These are phyloP conservation scores for Fusarium burgessii DNA, from an alignment of 2,329 filamentous ascomycete species.

Conservation along the genomic window DNA sequence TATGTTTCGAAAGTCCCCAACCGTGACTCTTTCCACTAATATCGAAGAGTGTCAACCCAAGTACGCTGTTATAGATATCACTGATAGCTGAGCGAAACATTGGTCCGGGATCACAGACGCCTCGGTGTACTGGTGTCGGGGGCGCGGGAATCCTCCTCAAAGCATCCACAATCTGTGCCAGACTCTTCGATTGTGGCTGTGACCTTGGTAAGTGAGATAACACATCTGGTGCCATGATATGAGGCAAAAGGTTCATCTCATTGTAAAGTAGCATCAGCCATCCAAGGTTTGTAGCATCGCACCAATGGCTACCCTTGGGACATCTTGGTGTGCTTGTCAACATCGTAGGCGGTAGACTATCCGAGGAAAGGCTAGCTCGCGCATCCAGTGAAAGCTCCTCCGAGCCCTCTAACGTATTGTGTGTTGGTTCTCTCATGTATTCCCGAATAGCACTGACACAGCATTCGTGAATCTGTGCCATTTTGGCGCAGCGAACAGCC, in stretches of 20 bases:
- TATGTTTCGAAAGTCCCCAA: conserved; percentile 61
- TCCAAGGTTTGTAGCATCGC: conserved; percentile 65
- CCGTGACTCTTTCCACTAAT: conserved; percentile 62
- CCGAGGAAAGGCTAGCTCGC: conserved; percentile 35
- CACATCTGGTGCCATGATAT: conserved; percentile 52
- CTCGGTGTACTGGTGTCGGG: conserved; percentile 55
- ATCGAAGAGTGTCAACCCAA: conserved; percentile 62
- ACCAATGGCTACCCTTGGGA: conserved; percentile 62
- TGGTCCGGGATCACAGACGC: conserved; percentile 63
- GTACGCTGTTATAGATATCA: conserved; percentile 64
- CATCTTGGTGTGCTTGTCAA: conserved; percentile 59
- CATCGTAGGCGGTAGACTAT: conserved; percentile 32
- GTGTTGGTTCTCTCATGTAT: conserved; percentile 54
- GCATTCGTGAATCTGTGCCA: conserved; percentile 62
- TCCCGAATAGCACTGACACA: conserved; percentile 60
- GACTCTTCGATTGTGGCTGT: conserved; percentile 52
- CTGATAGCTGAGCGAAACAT: conserved; percentile 60
- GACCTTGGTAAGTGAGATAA: conserved; percentile 42
- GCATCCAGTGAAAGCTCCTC: conserved; percentile 40
- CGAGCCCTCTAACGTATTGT: conserved; percentile 25
- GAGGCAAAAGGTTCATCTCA: conserved; percentile 59
- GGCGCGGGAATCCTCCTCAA: conserved; percentile 60
- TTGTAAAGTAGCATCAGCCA: conserved; percentile 66
- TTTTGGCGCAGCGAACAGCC: conserved; percentile 61
- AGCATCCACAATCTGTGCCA: conserved; percentile 59